A percentile compares a stretch with the other conserved stretches of the same genome.
Conservation (phyloP, 2,329 filamentous ascomycete species). For the Microsporum audouinii region DNA sequence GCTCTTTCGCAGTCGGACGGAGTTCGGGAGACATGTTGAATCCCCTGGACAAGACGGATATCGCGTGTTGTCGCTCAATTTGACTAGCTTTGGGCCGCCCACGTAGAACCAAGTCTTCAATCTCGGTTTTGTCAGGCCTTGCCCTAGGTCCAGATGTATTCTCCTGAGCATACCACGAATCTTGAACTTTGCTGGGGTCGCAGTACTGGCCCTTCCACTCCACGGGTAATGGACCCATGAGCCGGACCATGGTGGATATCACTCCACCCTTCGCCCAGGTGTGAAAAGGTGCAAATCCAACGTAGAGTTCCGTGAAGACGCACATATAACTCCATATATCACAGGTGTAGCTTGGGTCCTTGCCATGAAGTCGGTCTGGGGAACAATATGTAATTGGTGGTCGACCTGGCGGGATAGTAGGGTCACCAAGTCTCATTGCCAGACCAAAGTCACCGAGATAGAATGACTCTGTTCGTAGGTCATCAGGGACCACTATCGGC, state of each 20-base stretch:
- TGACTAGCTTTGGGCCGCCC: not conserved
- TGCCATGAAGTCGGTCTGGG: conserved; percentile 10
- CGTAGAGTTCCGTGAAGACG: conserved; percentile 10
- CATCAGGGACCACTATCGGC: conserved; percentile 5
- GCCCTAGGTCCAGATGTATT: no score
- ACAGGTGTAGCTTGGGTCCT: conserved; percentile 10
- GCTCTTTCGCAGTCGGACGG: conserved; percentile 19
- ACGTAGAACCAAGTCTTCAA: no score
- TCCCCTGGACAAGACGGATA: no score
- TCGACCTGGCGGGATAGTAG: not conserved
- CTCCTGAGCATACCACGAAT: no score
- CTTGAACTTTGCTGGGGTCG: no score
- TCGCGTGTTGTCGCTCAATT: conserved; percentile 20
- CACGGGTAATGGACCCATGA: no score
- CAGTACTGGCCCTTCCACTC: no score
- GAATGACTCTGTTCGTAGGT: conserved; percentile 7
- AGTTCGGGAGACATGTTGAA: conserved; percentile 7
- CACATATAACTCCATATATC: conserved; percentile 16
- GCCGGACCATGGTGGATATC: no score
- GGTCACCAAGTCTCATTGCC: conserved; percentile 6
- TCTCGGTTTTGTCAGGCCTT: no score
- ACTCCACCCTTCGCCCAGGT: no score
- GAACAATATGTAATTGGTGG: conserved; percentile 11
- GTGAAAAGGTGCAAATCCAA: not conserved
- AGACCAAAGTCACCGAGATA: conserved; percentile 13